Percentiles rank a stretch among this genome's conserved stretches.
Evolutionary conservation across 2,329 filamentous ascomycete genomes (phyloP).

Genomic region (Magnaporthiopsis incrustans): DNA sequence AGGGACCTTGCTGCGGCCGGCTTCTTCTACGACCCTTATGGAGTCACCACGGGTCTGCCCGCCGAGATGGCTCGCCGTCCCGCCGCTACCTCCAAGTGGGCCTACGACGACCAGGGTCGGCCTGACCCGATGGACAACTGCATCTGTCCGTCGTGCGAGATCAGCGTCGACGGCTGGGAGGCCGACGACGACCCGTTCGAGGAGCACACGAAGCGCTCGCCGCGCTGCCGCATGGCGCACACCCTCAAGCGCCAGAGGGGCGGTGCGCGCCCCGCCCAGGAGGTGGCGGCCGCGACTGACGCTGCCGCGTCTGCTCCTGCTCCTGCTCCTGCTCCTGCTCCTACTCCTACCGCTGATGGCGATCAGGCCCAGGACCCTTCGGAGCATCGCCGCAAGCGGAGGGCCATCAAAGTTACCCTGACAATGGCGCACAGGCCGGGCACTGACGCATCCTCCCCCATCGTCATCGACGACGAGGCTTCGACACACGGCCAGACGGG

Average conservation of each 20-base stretch:
- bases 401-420: no score
- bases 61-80: neutral
- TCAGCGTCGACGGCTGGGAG: constrained; percentile 3
- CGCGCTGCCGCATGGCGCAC: neutral
- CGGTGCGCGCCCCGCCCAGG: neutral
- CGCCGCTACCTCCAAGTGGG: no score
- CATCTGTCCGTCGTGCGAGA: constrained; percentile 5
- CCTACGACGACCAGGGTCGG: no score
- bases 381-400: neutral
- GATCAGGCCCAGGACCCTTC: no score
- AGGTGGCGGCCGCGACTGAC: neutral
- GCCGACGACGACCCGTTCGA: constrained; percentile 6
- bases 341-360: no score
- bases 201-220: neutral
- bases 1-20: neutral
- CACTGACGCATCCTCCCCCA: neutral
- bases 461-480: neutral
- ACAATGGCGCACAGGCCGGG: no score
- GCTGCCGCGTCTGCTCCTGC: neutral
- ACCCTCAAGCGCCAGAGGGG: neutral
- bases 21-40: constrained; percentile 1
- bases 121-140: neutral
- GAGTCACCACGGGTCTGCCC: neutral
- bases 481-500: no score
- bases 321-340: no score